Evolutionary conservation across 345 rosid species (phyloP), one percentile per base, ranked within the genome.

Genomic region (Triadica sebifera): DNA sequence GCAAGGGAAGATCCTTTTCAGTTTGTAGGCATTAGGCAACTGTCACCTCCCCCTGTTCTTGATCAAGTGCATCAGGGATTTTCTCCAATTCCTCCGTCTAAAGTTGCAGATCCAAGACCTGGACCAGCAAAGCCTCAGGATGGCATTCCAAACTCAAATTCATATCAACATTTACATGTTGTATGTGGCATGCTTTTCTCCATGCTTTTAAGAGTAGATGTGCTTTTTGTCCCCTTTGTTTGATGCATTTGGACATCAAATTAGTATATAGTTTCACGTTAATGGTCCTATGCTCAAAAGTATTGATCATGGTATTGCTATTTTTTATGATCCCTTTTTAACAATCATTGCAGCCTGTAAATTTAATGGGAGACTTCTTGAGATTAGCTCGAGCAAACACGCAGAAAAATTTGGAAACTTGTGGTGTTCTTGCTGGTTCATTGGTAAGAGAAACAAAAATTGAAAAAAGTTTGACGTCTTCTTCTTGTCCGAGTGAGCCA

Each of bases 91-190:
- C 86, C 88, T 78, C 94, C 99, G 49, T 93, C 98, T 53, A 92
- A 81, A 86, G 98, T 95, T 72, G 99, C 99, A 58, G 99, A 95
- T 82, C 99, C 98, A 68, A 91, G 99, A 84, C 99, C 99, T 77
- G 99, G 99, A 77, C 98, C 93, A 64, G 93, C 94, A 73, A 84
- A 89, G 75, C 76, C 88, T 73, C 82, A 80, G 79, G 87, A 89
- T 77, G 89, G 60, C 49, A 68, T 78, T 62, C 78, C 83, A 19
- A 84, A 83, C 82, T 75, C 89, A 63, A 87, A 79, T 77, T 76
- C 96, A 15, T 93, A 81, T 75, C 96, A 93, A 78, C 90, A 90
- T 82, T 80, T 95, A 74, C 98, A 95, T 79, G 90, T 95, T 65
- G 99, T 95, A 82, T 69, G 94, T 84, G 70, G 69, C 71, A 49